phyloP scores from a whole-genome alignment of 2,329 filamentous ascomycete genomes.

The Exophiala aquamarina region DNA sequence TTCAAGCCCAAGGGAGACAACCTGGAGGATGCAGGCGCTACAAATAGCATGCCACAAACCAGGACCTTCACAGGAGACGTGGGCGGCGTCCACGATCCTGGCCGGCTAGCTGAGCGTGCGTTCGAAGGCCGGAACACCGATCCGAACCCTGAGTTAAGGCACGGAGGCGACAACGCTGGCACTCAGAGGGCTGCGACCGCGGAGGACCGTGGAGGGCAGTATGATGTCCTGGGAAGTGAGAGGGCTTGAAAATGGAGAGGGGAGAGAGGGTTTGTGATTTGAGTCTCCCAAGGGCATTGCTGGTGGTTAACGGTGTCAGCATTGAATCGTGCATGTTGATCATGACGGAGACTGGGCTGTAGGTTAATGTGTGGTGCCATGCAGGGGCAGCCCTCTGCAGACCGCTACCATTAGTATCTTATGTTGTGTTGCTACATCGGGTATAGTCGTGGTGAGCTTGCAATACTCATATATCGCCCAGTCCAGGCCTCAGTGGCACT shows the following conservation, averaged over 20 bases:
- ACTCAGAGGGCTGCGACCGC: constrained; percentile 9
- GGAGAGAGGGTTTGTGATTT: not conserved
- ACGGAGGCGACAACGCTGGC: constrained; percentile 29
- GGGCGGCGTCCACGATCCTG: constrained; percentile 57
- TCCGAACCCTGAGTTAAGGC: constrained; percentile 2
- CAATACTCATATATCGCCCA: no score
- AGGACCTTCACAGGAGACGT: constrained; percentile 54
- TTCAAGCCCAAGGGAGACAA: constrained; percentile 54
- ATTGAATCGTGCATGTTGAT: not conserved
- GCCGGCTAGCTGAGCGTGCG: constrained; percentile 44
- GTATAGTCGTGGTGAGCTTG: no score
- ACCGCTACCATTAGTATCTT: no score
- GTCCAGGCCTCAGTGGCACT: no score
- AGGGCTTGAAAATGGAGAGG: constrained; percentile 9
- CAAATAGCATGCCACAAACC: constrained; percentile 38
- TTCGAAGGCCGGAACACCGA: constrained; percentile 35
- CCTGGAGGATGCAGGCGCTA: constrained; percentile 44
- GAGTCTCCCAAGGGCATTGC: not conserved
- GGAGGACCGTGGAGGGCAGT: constrained; percentile 11
- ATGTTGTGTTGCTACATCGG: no score
- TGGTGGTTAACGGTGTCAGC: not conserved
- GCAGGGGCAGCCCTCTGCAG: no score
- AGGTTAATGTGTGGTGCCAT: no score
- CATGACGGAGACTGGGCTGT: no score
- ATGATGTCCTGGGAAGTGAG: constrained; percentile 20